Conservation (phyloP, 2,329 filamentous ascomycete genomes). For the Chaetomium sp. region DNA sequence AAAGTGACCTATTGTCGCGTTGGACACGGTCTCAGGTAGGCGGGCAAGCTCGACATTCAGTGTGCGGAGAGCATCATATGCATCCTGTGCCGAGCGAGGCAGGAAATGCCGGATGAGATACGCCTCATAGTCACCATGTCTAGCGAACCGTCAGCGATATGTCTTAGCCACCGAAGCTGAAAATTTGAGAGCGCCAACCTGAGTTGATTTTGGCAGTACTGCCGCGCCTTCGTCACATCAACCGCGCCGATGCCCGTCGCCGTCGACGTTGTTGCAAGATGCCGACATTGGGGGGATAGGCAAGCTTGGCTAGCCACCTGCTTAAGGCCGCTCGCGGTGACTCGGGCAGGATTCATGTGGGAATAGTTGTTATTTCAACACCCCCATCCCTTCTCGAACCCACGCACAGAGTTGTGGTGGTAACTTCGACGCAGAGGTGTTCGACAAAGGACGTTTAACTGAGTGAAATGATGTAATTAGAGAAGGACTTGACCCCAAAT, state of each 20-base stretch:
- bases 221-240: conserved; percentile 47
- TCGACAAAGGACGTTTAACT: neutral
- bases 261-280: conserved; percentile 32
- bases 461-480: conserved; percentile 9
- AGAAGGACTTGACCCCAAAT: neutral
- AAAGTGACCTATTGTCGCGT: conserved; percentile 77
- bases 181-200: neutral
- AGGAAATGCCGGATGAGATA: conserved; percentile 82
- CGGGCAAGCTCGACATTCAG: conserved; percentile 89
- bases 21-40: conserved; percentile 84
- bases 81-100: conserved; percentile 64
- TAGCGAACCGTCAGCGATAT: conserved; percentile 30
- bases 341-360: conserved; percentile 35
- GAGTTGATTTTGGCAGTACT: conserved; percentile 49
- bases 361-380: neutral
- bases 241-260: conserved; percentile 36
- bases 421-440: neutral
- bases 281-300: conserved; percentile 19
- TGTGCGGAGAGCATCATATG: conserved; percentile 83
- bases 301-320: conserved; percentile 21
- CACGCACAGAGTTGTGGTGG: neutral
- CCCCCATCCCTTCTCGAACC: conserved; percentile 9
- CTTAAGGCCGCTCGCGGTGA: conserved; percentile 34
- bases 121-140: conserved; percentile 83
- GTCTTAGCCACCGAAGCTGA: neutral